phyloP scores from a whole-genome alignment of 768 basidiomycete species.

The Kwoniella dendrophila region DNA sequence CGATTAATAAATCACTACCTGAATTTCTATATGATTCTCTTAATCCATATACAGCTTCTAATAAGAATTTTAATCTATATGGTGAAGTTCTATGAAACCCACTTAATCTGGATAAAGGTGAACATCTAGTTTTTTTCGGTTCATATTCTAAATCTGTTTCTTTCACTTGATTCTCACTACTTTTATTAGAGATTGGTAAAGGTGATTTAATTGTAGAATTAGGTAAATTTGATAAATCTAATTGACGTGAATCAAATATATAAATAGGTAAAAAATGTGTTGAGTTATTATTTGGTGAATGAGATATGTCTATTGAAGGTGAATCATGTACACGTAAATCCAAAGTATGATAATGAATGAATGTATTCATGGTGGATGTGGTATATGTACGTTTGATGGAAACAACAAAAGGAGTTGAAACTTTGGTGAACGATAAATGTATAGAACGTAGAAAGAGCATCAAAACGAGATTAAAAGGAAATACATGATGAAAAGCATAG shows the following conservation, averaged over 20 bases:
- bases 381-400: constrained; percentile 4
- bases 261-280: constrained; percentile 59
- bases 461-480: too few relatives aligned
- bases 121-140: constrained; percentile 20
- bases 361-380: constrained; percentile 24
- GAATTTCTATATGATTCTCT: constrained; percentile 41
- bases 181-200: constrained; percentile 26
- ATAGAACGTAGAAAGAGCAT: too few relatives aligned
- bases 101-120: constrained; percentile 34
- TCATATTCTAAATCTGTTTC: constrained; percentile 2
- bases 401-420: background rate
- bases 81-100: constrained; percentile 42
- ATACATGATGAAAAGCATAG: background rate
- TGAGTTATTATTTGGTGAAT: constrained; percentile 34
- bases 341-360: constrained; percentile 51
- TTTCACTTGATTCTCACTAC: constrained; percentile 9
- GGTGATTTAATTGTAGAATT: constrained; percentile 40
- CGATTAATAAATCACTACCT: constrained; percentile 55
- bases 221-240: constrained; percentile 56
- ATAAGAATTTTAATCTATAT: constrained; percentile 53
- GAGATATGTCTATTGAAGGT: constrained; percentile 42
- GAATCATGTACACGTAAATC: constrained; percentile 51
- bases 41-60: constrained; percentile 55
- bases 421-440: background rate
- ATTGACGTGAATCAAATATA: constrained; percentile 57